Evolutionary conservation across 2,329 filamentous ascomycete species (phyloP).

Genomic region (Paracoccidioides lutzii): DNA sequence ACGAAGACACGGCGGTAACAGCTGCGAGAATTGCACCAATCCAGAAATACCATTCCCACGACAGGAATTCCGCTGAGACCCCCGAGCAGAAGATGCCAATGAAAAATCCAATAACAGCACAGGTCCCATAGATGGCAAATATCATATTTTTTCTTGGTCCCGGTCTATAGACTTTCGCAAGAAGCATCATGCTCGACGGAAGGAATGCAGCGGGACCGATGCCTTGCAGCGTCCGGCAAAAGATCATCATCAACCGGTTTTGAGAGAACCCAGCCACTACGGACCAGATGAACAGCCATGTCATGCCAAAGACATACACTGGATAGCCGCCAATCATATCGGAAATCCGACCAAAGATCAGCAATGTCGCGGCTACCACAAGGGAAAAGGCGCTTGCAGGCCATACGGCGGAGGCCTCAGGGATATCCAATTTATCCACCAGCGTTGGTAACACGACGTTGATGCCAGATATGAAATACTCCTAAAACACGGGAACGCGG

Average conservation of each 20-base stretch:
- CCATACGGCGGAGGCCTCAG: constrained; percentile 48
- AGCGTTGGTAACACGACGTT: constrained; percentile 55
- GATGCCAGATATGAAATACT: constrained; percentile 69
- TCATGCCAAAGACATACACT: constrained; percentile 49
- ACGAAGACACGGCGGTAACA: constrained; percentile 34
- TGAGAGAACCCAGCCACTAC: constrained; percentile 57
- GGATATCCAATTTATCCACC: constrained; percentile 49
- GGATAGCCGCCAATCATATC: constrained; percentile 52
- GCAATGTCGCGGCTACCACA: constrained; percentile 35
- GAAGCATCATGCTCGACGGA: constrained; percentile 53
- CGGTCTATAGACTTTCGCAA: constrained; percentile 53
- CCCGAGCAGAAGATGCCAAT: constrained; percentile 54
- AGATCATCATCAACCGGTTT: constrained; percentile 56
- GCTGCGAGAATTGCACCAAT: constrained; percentile 44
- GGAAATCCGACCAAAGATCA: constrained; percentile 43
- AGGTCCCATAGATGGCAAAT: constrained; percentile 46
- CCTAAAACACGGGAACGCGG: constrained; percentile 28
- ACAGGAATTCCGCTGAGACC: constrained; percentile 40
- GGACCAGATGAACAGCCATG: constrained; percentile 55
- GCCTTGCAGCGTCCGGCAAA: constrained; percentile 62
- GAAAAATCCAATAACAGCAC: constrained; percentile 38
- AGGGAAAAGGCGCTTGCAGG: constrained; percentile 41
- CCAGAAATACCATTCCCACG: constrained; percentile 58
- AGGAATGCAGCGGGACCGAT: constrained; percentile 60
- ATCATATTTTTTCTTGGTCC: constrained; percentile 57